Percentiles rank a stretch among this genome's conserved stretches.
Conservation (phyloP, 768 basidiomycete species). For the Auricularia auricula-judae region DNA sequence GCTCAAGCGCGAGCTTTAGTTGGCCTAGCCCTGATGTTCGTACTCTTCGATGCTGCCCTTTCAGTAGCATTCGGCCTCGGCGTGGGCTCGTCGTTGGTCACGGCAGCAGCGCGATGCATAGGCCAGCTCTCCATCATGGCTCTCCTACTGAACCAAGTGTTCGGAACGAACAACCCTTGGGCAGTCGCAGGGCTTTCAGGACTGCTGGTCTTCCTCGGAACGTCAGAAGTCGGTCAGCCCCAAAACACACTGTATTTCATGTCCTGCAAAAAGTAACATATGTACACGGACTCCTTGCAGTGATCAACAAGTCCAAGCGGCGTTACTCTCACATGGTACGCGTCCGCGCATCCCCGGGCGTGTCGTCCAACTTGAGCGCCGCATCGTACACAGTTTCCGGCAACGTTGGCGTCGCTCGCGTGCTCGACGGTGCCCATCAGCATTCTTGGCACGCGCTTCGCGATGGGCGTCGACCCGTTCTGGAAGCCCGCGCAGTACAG, state of each 20-base stretch:
- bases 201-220: slow-evolving; percentile 64
- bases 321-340: slow-evolving; percentile 64
- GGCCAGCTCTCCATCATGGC: slow-evolving; percentile 70
- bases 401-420: slow-evolving; percentile 57
- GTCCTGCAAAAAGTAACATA: neutral
- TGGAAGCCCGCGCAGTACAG: slow-evolving; percentile 80
- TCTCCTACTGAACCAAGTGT: slow-evolving; percentile 57
- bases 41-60: slow-evolving; percentile 57
- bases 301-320: slow-evolving; percentile 68
- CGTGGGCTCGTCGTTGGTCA: slow-evolving; percentile 54
- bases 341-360: slow-evolving; percentile 4
- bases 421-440: slow-evolving; percentile 73
- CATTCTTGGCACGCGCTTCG: slow-evolving; percentile 60
- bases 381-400: slow-evolving; percentile 38
- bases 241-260: neutral
- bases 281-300: slow-evolving; percentile 22
- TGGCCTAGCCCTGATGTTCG: slow-evolving; percentile 60
- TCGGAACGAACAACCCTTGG: slow-evolving; percentile 65
- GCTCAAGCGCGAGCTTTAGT: slow-evolving; percentile 16
- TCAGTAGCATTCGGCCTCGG: slow-evolving; percentile 58
- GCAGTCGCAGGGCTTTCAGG: slow-evolving; percentile 63
- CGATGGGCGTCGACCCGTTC: slow-evolving; percentile 68
- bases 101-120: slow-evolving; percentile 63
- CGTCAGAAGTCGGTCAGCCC: slow-evolving; percentile 60
- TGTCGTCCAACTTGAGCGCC: neutral